These are phyloP conservation scores for Saprolegnia diclina DNA, from an alignment of 352 stramenopile species.

Conservation along the genomic window DNA sequence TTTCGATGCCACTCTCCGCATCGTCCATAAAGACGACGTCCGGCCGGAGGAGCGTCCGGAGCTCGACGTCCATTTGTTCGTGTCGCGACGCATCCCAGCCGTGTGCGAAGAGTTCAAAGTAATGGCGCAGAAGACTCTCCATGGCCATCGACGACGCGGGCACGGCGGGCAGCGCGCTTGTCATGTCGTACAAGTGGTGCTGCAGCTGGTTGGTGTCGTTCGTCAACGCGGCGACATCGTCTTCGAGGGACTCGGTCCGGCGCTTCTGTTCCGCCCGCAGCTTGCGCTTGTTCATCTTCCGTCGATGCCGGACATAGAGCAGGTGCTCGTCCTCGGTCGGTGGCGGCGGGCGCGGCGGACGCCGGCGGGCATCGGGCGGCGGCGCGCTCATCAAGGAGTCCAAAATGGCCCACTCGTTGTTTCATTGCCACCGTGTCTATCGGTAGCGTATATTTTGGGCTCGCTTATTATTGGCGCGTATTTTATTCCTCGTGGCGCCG, in stretches of 20 bases:
- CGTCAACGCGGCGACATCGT: constrained; percentile 2
- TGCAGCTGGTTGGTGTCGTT: background rate
- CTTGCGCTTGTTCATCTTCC: constrained; percentile 25
- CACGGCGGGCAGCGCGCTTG: background rate
- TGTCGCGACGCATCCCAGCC: background rate
- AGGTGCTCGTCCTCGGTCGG: constrained; percentile 4
- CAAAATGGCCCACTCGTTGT: constrained; percentile 9
- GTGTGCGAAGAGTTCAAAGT: background rate
- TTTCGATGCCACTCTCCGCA: background rate
- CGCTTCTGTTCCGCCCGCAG: constrained; percentile 2
- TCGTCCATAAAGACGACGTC: background rate
- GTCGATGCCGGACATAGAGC: constrained; percentile 16
- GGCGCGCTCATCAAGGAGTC: constrained; percentile 2
- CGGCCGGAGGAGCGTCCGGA: background rate
- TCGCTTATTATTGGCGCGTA: background rate
- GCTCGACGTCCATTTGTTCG: background rate
- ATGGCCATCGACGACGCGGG: background rate
- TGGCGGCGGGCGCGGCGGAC: background rate
- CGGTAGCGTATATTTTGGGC: background rate
- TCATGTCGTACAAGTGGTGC: constrained; percentile 8
- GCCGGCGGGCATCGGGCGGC: background rate
- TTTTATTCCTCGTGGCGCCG: too few species aligned
- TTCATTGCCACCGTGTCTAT: constrained; percentile 15
- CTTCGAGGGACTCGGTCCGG: constrained; percentile 3
- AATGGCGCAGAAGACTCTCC: constrained; percentile 4